phyloP scores from a whole-genome alignment of 1,139 yeast species.

The Yamadazyma siamensis region DNA sequence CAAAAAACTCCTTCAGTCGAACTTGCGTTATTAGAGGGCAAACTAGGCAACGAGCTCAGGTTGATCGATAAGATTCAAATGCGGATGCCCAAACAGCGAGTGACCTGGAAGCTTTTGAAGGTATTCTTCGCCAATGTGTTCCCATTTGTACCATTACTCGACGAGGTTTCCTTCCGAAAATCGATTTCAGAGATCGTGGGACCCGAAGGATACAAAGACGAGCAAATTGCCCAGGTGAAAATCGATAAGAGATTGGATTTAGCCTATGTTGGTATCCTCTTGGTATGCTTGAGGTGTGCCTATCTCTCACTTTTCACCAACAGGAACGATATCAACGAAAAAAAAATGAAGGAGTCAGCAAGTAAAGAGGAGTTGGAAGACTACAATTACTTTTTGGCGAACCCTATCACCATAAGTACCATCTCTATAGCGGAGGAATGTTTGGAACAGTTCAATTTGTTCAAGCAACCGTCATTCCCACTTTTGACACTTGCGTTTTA shows the following conservation, averaged over 20 bases:
- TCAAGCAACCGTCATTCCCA: conserved; percentile 45
- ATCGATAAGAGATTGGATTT: conserved; percentile 31
- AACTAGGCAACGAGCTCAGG: conserved; percentile 27
- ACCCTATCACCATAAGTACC: conserved; percentile 46
- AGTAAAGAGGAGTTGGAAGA: conserved; percentile 18
- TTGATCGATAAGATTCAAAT: conserved; percentile 29
- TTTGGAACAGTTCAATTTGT: conserved; percentile 47
- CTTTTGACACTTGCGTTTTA: conserved; percentile 47
- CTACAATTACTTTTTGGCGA: conserved; percentile 39
- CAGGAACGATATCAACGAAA: conserved; percentile 24
- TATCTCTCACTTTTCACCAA: conserved; percentile 36
- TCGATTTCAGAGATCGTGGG: conserved; percentile 26
- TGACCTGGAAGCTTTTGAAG: conserved; percentile 29
- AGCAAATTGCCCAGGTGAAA: conserved; percentile 16
- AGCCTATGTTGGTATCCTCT: conserved; percentile 29
- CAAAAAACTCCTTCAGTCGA: conserved; percentile 25
- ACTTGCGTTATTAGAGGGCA: conserved; percentile 27
- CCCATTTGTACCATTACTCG: conserved; percentile 37
- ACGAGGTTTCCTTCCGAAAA: conserved; percentile 23
- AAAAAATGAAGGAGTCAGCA: conserved; percentile 21
- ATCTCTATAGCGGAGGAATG: conserved; percentile 52
- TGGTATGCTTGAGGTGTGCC: conserved; percentile 27
- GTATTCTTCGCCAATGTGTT: conserved; percentile 30
- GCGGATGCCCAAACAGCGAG: conserved; percentile 29
- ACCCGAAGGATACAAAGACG: conserved; percentile 18